Conservation (phyloP, 495 filamentous ascomycete species). For the Staphylotrichum tortipilum region DNA sequence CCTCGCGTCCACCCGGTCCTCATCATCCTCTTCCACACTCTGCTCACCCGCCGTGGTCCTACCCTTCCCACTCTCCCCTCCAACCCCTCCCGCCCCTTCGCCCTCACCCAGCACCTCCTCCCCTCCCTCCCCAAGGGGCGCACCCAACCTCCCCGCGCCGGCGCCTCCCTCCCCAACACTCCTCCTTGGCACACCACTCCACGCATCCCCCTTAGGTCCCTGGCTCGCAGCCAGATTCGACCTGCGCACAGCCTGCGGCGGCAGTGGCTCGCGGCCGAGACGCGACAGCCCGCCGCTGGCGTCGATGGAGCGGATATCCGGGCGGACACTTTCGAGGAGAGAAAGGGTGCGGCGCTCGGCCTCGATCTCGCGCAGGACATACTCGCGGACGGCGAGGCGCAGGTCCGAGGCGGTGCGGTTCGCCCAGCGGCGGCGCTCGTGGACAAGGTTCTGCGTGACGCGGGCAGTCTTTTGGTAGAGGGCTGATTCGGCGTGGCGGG, state of each 20-base stretch:
- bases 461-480: conserved; percentile 74
- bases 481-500: conserved; percentile 65
- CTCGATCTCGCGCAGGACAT: conserved; percentile 89
- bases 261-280: conserved; percentile 80
- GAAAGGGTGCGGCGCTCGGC: conserved; percentile 87
- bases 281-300: conserved; percentile 78
- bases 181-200: conserved; percentile 86
- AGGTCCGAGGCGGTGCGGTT: conserved; percentile 75
- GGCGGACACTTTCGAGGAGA: conserved; percentile 81
- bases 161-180: too few species aligned
- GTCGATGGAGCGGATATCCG: conserved; percentile 90
- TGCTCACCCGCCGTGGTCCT: conserved; percentile 47
- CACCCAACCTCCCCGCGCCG: too few species aligned
- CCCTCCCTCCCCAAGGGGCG: too few species aligned
- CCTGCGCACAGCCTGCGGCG: conserved; percentile 51
- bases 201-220: conserved; percentile 91
- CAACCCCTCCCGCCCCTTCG: too few species aligned
- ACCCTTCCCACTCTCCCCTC: too few species aligned
- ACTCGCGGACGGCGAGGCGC: conserved; percentile 74
- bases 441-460: conserved; percentile 80
- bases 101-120: too few species aligned
- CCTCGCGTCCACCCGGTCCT: conserved; percentile 86
- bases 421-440: conserved; percentile 88
- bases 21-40: conserved; percentile 79
- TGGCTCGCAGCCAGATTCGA: conserved; percentile 75